Conservation (phyloP, 2,329 filamentous ascomycete species). For the Fusarium praegraminearum region DNA sequence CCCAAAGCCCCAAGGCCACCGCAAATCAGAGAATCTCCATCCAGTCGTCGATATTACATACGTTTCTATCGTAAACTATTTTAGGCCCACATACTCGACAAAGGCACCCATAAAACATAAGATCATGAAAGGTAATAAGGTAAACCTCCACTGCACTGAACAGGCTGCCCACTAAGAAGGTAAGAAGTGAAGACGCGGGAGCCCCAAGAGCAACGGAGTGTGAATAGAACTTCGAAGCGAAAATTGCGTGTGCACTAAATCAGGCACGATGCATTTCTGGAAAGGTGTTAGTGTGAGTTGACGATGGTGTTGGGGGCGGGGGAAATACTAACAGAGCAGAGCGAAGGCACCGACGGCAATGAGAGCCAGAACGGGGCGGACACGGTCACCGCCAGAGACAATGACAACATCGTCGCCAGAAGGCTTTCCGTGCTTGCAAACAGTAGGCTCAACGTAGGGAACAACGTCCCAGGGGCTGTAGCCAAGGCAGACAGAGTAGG, state of each 20-base stretch:
- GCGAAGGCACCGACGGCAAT: constrained; percentile 31
- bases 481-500: constrained; percentile 33
- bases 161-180: constrained; percentile 31
- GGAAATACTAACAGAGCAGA: constrained; percentile 31
- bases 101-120: constrained; percentile 33
- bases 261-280: constrained; percentile 20
- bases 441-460: constrained; percentile 34
- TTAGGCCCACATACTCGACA: constrained; percentile 18
- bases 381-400: constrained; percentile 26
- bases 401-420: constrained; percentile 32
- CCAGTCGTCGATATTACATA: constrained; percentile 36
- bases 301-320: accelerated
- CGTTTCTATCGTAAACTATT: constrained; percentile 35
- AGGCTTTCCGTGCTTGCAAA: constrained; percentile 30
- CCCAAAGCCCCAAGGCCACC: constrained; percentile 6
- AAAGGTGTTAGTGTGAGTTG: neutral
- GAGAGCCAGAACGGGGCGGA: constrained; percentile 36
- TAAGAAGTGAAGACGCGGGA: constrained; percentile 16
- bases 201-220: constrained; percentile 20
- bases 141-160: constrained; percentile 21
- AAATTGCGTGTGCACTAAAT: constrained; percentile 1
- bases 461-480: constrained; percentile 27
- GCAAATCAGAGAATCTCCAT: constrained; percentile 21
- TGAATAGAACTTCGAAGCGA: constrained; percentile 25
- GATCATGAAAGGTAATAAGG: constrained; percentile 25